phyloP scores from a whole-genome alignment of 345 rosid genomes.

The Cochlearia excelsa region DNA sequence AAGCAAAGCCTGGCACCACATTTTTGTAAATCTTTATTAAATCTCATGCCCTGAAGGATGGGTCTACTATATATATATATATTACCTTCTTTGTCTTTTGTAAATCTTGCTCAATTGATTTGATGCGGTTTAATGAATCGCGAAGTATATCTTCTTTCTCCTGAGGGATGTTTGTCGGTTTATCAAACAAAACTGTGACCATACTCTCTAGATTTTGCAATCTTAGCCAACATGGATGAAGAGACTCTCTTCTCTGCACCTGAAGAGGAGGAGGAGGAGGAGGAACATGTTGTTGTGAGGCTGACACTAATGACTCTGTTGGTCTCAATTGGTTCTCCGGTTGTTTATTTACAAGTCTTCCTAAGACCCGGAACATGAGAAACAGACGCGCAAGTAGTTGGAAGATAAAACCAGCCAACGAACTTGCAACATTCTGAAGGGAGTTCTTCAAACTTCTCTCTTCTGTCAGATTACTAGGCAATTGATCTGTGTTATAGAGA shows the following conservation, averaged over 20 bases:
- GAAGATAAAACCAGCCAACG: conserved; percentile 39
- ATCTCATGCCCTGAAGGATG: background rate
- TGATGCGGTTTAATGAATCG: conserved; percentile 77
- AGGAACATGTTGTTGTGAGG: conserved; percentile 36
- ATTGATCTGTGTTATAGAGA: conserved; percentile 39
- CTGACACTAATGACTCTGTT: conserved; percentile 22
- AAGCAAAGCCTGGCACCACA: conserved; percentile 60
- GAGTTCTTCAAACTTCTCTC: conserved; percentile 38
- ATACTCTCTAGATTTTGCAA: conserved; percentile 68
- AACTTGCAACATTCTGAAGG: conserved; percentile 38
- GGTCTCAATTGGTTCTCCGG: conserved; percentile 42
- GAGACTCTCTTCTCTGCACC: conserved; percentile 43
- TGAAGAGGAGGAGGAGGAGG: conserved; percentile 30
- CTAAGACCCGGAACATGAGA: conserved; percentile 45
- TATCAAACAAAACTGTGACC: conserved; percentile 64
- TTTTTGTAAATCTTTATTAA: background rate
- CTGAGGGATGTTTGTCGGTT: conserved; percentile 68
- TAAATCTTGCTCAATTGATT: conserved; percentile 74
- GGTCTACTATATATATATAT: background rate
- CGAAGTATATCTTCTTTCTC: conserved; percentile 87
- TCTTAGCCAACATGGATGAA: conserved; percentile 82
- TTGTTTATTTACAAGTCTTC: conserved; percentile 42
- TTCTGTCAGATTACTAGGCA: conserved; percentile 29
- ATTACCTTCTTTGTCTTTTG: conserved; percentile 83
- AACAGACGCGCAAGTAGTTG: conserved; percentile 51